A percentile compares a stretch with the other conserved stretches of the same genome.
Conservation (phyloP, 2,329 filamentous ascomycete genomes). For the Colletotrichum simmondsii region DNA sequence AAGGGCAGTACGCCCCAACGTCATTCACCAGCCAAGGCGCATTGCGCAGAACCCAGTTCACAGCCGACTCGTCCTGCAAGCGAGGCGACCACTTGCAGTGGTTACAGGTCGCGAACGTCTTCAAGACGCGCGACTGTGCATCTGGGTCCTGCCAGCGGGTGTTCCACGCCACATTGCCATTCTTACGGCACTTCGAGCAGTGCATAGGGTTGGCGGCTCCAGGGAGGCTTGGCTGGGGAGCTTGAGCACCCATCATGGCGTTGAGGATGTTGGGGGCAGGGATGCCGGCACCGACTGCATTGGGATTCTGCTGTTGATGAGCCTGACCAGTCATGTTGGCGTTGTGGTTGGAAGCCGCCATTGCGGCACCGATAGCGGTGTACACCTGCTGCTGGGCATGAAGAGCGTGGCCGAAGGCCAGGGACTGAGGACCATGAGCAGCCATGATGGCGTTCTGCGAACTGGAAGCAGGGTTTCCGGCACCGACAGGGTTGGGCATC, state of each 20-base stretch:
- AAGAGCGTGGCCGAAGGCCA: too few relatives aligned
- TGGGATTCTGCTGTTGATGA: too few relatives aligned
- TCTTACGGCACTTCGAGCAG: not conserved
- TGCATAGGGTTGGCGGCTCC: too few relatives aligned
- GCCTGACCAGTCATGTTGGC: too few relatives aligned
- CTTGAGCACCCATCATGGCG: not conserved
- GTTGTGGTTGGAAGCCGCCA: too few relatives aligned
- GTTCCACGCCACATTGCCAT: not conserved
- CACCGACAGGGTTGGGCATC: too few relatives aligned
- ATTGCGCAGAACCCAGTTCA: not conserved
- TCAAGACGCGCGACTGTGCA: not conserved
- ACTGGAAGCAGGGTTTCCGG: not conserved
- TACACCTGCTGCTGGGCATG: too few relatives aligned
- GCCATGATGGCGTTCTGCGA: not conserved
- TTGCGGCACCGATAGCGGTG: too few relatives aligned
- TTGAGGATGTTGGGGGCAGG: not conserved
- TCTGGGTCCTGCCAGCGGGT: not conserved
- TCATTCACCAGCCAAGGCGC: not conserved
- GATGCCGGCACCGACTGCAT: too few relatives aligned
- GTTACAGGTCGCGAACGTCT: constrained; percentile 2
- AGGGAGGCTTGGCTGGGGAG: too few relatives aligned
- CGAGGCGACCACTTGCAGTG: not conserved
- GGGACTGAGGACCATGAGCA: not conserved
- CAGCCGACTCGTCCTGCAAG: not conserved
- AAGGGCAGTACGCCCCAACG: not conserved